Percentiles rank a stretch among this genome's conserved stretches.
phyloP scores from a whole-genome alignment of 164 flowering plant genomes.

The Cinnamomum micranthum region DNA sequence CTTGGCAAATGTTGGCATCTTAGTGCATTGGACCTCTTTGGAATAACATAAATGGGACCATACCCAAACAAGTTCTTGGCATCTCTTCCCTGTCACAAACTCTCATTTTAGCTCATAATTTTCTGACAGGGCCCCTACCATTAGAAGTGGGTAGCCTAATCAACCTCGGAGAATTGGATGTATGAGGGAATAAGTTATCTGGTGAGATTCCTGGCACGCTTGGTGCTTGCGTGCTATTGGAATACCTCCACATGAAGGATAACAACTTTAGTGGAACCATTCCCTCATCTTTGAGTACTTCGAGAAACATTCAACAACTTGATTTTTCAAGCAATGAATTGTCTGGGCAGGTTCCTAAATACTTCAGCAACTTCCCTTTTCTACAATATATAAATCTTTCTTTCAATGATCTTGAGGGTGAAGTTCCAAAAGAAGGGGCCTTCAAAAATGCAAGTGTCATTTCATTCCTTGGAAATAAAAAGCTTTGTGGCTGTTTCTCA shows the following conservation, averaged over 20 bases:
- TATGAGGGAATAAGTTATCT: constrained; percentile 24
- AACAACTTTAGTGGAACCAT: constrained; percentile 29
- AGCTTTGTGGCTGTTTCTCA: background rate
- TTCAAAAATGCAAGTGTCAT: background rate
- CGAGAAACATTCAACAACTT: constrained; percentile 4
- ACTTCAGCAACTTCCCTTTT: background rate
- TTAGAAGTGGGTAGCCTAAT: constrained; percentile 23
- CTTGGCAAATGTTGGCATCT: background rate
- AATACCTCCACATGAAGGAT: constrained; percentile 4
- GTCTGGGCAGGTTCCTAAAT: constrained; percentile 14
- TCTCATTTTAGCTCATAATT: constrained; percentile 36
- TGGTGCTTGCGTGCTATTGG: constrained; percentile 18
- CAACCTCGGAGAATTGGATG: constrained; percentile 8
- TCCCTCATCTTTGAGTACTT: constrained; percentile 8
- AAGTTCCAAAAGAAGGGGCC: constrained; percentile 6
- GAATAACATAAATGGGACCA: constrained; percentile 1
- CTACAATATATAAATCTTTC: background rate
- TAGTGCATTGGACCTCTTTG: background rate
- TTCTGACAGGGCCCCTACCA: constrained; percentile 37
- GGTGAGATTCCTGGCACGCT: constrained; percentile 33
- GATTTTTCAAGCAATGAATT: constrained; percentile 15
- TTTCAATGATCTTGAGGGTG: constrained; percentile 11
- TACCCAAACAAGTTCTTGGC: constrained; percentile 30
- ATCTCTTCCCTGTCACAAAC: constrained; percentile 6
- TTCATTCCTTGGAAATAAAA: background rate